A percentile compares a stretch with the other conserved stretches of the same genome.
Evolutionary conservation across 179 eudicot genomes (phyloP).

Genomic region (Silene vulgaris): DNA sequence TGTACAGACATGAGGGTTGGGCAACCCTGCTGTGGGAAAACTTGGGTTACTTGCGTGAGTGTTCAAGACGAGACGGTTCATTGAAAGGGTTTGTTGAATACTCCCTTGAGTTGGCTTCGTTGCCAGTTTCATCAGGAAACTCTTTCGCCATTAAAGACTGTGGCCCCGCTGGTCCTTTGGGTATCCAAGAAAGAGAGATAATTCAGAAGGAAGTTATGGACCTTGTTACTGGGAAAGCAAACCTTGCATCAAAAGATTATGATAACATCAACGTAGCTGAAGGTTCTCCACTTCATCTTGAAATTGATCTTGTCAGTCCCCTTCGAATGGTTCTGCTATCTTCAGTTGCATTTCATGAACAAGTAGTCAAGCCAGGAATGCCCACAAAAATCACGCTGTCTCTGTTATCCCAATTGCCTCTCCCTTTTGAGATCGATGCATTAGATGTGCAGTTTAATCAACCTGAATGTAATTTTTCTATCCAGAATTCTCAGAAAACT

Average conservation of each 20-base stretch:
- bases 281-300: constrained; percentile 67
- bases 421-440: constrained; percentile 63
- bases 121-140: constrained; percentile 54
- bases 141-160: constrained; percentile 43
- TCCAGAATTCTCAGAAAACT: constrained; percentile 54
- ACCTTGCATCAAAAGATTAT: constrained; percentile 27
- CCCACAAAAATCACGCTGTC: constrained; percentile 58
- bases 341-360: constrained; percentile 92
- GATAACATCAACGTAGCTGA: constrained; percentile 36
- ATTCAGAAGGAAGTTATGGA: constrained; percentile 70
- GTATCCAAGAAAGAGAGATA: constrained; percentile 54
- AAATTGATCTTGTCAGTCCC: constrained; percentile 93
- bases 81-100: constrained; percentile 72
- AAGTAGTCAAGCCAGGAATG: constrained; percentile 71
- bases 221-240: constrained; percentile 51
- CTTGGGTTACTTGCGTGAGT: constrained; percentile 86
- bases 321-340: constrained; percentile 79
- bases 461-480: constrained; percentile 60
- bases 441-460: constrained; percentile 92
- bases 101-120: constrained; percentile 98
- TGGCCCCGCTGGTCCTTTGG: constrained; percentile 87
- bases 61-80: constrained; percentile 58
- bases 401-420: constrained; percentile 76
- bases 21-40: constrained; percentile 76
- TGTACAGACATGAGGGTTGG: constrained; percentile 93